Evolutionary conservation across 2,329 filamentous ascomycete species (phyloP).

Genomic region (Helotiales sp.): DNA sequence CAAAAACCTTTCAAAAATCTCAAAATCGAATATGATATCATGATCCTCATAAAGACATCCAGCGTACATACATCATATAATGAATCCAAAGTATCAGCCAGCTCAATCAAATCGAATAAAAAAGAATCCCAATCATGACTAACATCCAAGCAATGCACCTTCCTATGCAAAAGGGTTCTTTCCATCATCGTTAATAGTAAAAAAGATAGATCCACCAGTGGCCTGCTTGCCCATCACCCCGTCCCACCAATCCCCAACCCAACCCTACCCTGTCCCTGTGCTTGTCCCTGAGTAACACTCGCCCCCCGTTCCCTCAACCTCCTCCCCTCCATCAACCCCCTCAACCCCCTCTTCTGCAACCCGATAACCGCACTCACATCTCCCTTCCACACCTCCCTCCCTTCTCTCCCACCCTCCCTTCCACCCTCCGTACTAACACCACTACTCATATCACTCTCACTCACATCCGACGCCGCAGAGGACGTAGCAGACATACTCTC

Average conservation of each 20-base stretch:
- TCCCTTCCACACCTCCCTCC: constrained; percentile 73
- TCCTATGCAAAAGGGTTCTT: background rate
- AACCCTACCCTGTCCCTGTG: constrained; percentile 7
- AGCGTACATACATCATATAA: no score
- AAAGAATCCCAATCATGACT: background rate
- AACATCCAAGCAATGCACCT: background rate
- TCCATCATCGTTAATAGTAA: no score
- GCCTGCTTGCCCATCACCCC: background rate
- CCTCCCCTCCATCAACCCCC: constrained; percentile 92
- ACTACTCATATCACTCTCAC: constrained; percentile 28
- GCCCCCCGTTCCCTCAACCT: constrained; percentile 73
- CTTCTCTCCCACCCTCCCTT: constrained; percentile 40
- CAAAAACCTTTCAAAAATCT: no score
- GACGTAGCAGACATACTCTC: constrained; percentile 34
- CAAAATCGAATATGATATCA: no score
- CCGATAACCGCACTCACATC: constrained; percentile 90
- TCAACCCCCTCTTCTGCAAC: constrained; percentile 86
- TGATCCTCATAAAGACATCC: no score
- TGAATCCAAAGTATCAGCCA: background rate
- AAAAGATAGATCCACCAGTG: no score
- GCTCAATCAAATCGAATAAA: background rate
- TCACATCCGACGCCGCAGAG: constrained; percentile 30
- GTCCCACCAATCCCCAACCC: constrained; percentile 9
- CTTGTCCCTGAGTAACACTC: constrained; percentile 30
- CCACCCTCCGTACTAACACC: constrained; percentile 40